Evolutionary conservation across 306 rosid genomes (phyloP).

Genomic region (Dalbergia cochinchinensis): DNA sequence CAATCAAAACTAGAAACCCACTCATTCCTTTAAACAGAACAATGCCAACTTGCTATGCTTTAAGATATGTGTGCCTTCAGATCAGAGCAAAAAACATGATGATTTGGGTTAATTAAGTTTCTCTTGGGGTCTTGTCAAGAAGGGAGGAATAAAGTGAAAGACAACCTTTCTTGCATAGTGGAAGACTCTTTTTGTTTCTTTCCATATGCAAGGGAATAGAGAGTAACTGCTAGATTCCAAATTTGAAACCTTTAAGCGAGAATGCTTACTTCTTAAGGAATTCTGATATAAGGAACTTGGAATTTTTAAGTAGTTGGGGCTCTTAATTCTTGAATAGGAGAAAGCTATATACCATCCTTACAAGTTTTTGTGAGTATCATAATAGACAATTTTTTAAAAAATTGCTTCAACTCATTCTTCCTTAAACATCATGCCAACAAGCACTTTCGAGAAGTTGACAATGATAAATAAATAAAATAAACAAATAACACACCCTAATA

Average conservation of each 20-base stretch:
- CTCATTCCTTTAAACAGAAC: conserved; percentile 13
- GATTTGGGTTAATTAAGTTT: conserved; percentile 27
- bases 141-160: conserved; percentile 62
- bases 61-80: conserved; percentile 38
- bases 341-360: too few species aligned
- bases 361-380: too few species aligned
- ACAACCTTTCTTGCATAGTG: conserved; percentile 30
- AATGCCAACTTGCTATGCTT: conserved; percentile 15
- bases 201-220: conserved; percentile 12
- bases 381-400: too few species aligned
- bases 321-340: background rate
- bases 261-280: conserved; percentile 49
- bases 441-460: too few species aligned
- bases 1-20: conserved; percentile 4
- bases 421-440: too few species aligned
- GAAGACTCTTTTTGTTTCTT: conserved; percentile 48
- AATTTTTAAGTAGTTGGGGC: background rate
- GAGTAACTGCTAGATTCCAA: conserved; percentile 40
- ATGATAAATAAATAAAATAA: too few species aligned
- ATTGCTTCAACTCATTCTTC: too few species aligned
- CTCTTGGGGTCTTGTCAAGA: conserved; percentile 44
- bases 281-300: background rate
- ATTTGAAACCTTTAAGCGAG: conserved; percentile 34
- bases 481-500: too few species aligned
- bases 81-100: conserved; percentile 3